Evolutionary conservation across 176 grass and related monocot species (phyloP), one percentile per base, ranked within the genome.

Genomic region (Carex parvula): DNA sequence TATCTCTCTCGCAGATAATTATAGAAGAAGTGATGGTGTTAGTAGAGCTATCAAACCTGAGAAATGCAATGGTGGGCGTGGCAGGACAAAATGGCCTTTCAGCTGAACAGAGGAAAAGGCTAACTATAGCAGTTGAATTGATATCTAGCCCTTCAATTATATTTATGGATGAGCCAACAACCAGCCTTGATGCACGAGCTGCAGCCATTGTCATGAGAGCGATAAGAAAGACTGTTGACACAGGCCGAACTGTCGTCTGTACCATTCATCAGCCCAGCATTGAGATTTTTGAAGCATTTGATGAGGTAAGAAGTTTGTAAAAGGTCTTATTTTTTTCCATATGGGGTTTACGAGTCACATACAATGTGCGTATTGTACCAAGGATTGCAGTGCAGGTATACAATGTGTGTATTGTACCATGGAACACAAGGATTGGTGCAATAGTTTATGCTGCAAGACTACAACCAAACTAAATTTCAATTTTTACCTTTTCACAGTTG

Each of bases 261-360:
- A 97, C 94, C 72, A 97, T 97, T 84, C 94, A 97, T 97, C 94
- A 97, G 67, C 94, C 91, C 79, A 97, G 91, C 84, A 94, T 92
- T 53, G 94, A 89, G 79, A 97, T 97, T 89, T 97, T 94, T 86
- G 94, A 97, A 94, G 90, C 94, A 86, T 97, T 97, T 86, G 94
- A 97, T 70, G 94, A 97, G 94, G 94, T 97, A 94, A 20, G 6
- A 57, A 21, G 2, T 5, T 30, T 55, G 16, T 21, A 20, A 14
- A 29, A 8, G 1, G 48, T 29, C 4, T 20, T 50, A 29, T 16
- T 55, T 76, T 76, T 76, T 22, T 18, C 42, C 6, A 52, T 50
- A 52, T 53, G 21, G 72, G 22, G 5, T 32, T 53, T 16, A 15
- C 6, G 2, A 30, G 46, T 55, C 13, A 52, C 48, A 75, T 72